Conservation (phyloP, 305 asterid species). For the Stenogyne calaminthoides region DNA sequence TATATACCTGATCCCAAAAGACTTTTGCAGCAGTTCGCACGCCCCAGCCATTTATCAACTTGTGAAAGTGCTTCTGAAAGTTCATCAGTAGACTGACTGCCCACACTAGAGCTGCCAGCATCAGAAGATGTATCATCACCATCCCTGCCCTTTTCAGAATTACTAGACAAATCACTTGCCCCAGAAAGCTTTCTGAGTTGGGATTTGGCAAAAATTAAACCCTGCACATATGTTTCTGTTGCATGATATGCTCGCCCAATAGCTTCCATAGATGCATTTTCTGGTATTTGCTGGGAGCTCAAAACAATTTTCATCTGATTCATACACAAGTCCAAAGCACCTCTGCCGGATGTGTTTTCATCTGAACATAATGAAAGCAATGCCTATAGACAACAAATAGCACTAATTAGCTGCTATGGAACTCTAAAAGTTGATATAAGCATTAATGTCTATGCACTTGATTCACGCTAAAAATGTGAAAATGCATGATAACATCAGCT, state of each 20-base stretch:
- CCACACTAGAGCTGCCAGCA: constrained; percentile 93
- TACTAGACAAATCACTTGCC: constrained; percentile 69
- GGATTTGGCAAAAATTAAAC: constrained; percentile 78
- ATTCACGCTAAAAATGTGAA: constrained; percentile 6
- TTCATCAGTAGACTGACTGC: constrained; percentile 91
- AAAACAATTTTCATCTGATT: constrained; percentile 86
- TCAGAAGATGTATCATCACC: constrained; percentile 90
- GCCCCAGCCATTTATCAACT: constrained; percentile 90
- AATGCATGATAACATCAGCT: constrained; percentile 23
- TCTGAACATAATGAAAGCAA: constrained; percentile 86
- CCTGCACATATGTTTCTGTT: constrained; percentile 98
- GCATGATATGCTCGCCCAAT: constrained; percentile 97
- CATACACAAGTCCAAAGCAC: constrained; percentile 89
- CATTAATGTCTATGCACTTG: constrained; percentile 18
- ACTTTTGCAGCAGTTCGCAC: constrained; percentile 93
- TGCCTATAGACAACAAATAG: constrained; percentile 56
- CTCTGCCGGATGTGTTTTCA: constrained; percentile 83
- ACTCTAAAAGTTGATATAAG: constrained; percentile 16
- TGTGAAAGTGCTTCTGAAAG: constrained; percentile 79
- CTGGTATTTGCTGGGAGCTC: constrained; percentile 84
- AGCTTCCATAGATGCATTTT: constrained; percentile 89
- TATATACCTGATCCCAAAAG: constrained; percentile 96
- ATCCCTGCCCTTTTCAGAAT: constrained; percentile 76
- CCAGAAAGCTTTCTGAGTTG: constrained; percentile 91
- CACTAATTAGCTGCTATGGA: constrained; percentile 28